Percentiles rank a stretch among this genome's conserved stretches.
Conservation (phyloP, 1,284 basidiomycete genomes). For the Apiotrichum laibachii region DNA sequence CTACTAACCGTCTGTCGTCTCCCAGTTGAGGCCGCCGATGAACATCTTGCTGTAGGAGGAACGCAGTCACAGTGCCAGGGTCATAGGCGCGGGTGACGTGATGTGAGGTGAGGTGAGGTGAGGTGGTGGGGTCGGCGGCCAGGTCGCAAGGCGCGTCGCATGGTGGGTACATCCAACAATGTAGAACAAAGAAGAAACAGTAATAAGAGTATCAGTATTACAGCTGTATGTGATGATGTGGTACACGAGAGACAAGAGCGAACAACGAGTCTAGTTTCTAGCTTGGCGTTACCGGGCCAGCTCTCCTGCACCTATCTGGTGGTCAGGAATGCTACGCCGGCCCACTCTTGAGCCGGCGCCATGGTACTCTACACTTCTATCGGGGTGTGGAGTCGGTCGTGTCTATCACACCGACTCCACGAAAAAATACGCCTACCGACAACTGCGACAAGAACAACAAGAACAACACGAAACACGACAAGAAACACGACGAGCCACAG, state of each 20-base stretch:
- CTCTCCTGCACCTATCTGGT: not conserved
- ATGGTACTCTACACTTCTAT: too few relatives aligned
- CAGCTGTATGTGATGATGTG: conserved; percentile 1
- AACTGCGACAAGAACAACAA: not conserved
- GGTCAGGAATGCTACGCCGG: too few relatives aligned
- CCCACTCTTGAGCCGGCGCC: too few relatives aligned
- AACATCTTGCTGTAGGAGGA: conserved; percentile 83
- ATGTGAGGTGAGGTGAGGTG: not conserved
- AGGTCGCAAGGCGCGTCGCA: not conserved
- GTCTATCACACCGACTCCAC: too few relatives aligned
- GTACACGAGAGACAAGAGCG: not conserved
- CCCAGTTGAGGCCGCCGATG: conserved; percentile 94
- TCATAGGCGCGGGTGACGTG: not conserved
- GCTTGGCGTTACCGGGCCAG: too few relatives aligned
- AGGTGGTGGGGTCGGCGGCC: not conserved
- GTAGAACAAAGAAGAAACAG: conserved; percentile 9
- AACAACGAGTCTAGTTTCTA: not conserved
- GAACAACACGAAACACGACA: not conserved
- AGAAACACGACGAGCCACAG: conserved; percentile 2
- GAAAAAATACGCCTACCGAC: too few relatives aligned
- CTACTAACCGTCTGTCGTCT: conserved; percentile 80
- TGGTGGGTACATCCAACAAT: conserved; percentile 11
- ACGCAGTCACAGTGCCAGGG: not conserved
- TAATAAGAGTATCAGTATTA: conserved; percentile 9
- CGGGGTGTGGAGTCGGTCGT: too few relatives aligned